Evolutionary conservation across 208 protist genomes (phyloP).

Genomic region (Leishmania amazonensis): DNA sequence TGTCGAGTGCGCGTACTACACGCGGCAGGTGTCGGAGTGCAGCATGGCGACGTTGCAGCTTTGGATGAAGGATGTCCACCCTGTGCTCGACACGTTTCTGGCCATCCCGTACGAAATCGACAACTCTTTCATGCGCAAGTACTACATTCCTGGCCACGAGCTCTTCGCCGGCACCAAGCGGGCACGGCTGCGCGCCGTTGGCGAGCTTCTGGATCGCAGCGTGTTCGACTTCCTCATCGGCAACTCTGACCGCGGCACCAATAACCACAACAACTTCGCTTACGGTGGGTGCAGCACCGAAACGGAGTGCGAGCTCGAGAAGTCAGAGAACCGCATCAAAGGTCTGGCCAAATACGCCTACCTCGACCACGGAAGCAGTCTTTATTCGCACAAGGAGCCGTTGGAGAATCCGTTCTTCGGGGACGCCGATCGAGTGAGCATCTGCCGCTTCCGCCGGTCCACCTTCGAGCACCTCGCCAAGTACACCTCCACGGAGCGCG

Average conservation of each 20-base stretch:
- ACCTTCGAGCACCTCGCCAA: slow-evolving; percentile 48
- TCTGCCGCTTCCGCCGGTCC: slow-evolving; percentile 75
- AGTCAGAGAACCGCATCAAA: slow-evolving; percentile 39
- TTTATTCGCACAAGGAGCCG: slow-evolving; percentile 83
- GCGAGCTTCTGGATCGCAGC: slow-evolving; percentile 74
- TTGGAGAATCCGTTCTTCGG: slow-evolving; percentile 69
- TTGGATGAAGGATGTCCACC: slow-evolving; percentile 88
- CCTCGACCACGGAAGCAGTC: slow-evolving; percentile 82
- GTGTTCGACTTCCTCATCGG: slow-evolving; percentile 89
- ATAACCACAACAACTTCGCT: slow-evolving; percentile 89
- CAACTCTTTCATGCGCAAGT: slow-evolving; percentile 60
- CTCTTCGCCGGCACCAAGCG: slow-evolving; percentile 53
- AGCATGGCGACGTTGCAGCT: slow-evolving; percentile 72
- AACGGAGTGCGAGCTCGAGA: slow-evolving; percentile 44
- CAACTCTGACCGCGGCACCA: slow-evolving; percentile 82
- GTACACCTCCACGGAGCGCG: slow-evolving; percentile 17
- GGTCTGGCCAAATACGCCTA: slow-evolving; percentile 83
- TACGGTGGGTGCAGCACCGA: slow-evolving; percentile 78
- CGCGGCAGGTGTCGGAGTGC: slow-evolving; percentile 33
- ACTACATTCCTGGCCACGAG: slow-evolving; percentile 65
- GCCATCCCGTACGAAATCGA: slow-evolving; percentile 68
- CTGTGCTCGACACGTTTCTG: slow-evolving; percentile 66
- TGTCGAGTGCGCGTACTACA: slow-evolving; percentile 47
- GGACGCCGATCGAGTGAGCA: slow-evolving; percentile 39
- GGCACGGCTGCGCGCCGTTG: slow-evolving; percentile 63